These are phyloP conservation scores for Crepidotus variabilis DNA, from an alignment of 768 basidiomycete genomes.

Conservation along the genomic window DNA sequence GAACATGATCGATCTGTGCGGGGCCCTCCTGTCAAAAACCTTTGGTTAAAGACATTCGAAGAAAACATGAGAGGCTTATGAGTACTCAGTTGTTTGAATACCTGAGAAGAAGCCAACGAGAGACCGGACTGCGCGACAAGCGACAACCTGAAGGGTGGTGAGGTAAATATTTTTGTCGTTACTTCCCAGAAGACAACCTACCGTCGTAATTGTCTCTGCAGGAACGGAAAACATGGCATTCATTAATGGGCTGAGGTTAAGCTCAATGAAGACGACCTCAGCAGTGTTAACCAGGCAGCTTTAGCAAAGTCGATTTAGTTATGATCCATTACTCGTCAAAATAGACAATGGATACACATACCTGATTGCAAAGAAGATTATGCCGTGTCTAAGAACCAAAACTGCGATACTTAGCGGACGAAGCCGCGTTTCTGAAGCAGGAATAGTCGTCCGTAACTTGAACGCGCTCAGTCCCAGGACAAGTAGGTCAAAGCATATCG, in stretches of 20 bases:
- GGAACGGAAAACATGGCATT: background rate
- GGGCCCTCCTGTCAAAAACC: too few species aligned
- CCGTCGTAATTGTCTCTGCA: background rate
- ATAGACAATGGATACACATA: background rate
- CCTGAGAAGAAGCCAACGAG: too few species aligned
- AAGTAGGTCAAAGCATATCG: background rate
- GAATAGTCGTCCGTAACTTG: background rate
- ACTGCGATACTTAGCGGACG: background rate
- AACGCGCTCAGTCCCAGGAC: background rate
- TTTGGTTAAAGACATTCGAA: too few species aligned
- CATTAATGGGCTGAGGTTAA: background rate
- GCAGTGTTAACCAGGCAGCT: background rate
- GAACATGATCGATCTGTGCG: too few species aligned
- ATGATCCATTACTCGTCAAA: background rate
- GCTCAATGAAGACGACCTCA: background rate
- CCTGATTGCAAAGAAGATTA: background rate
- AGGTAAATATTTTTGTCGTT: too few species aligned
- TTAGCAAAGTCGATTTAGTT: background rate
- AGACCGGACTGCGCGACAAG: background rate
- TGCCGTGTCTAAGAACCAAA: background rate
- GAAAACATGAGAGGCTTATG: too few species aligned
- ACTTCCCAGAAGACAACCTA: background rate
- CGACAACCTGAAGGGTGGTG: background rate
- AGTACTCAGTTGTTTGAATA: too few species aligned
- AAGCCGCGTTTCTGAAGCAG: background rate